These are phyloP conservation scores for Pisolithus tinctorius DNA, from an alignment of 768 basidiomycete species.

Conservation along the genomic window DNA sequence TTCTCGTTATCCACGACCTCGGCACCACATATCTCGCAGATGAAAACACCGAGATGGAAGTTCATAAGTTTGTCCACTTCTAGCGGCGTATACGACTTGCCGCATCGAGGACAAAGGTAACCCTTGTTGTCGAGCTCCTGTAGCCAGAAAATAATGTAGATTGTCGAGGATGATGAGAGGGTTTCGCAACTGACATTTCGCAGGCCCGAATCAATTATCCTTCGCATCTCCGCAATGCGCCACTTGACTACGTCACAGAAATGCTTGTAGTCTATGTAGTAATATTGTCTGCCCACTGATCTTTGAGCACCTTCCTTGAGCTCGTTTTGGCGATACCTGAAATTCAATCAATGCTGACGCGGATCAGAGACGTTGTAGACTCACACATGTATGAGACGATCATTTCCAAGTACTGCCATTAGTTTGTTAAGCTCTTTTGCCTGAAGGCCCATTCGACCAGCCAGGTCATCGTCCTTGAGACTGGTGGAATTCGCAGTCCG, in stretches of 20 bases:
- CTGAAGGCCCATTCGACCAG: slow-evolving; percentile 84
- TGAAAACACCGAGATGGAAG: slow-evolving; percentile 53
- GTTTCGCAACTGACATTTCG: slow-evolving; percentile 59
- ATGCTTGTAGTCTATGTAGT: slow-evolving; percentile 91
- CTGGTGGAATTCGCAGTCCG: slow-evolving; percentile 34
- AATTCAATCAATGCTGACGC: neutral
- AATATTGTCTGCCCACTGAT: slow-evolving; percentile 86
- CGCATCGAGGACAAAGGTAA: slow-evolving; percentile 91
- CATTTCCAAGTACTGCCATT: slow-evolving; percentile 73
- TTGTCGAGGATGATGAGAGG: neutral
- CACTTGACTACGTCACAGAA: slow-evolving; percentile 99
- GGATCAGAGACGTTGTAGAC: slow-evolving; percentile 20
- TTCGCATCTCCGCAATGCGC: slow-evolving; percentile 89
- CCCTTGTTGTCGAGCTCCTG: slow-evolving; percentile 97
- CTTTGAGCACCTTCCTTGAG: slow-evolving; percentile 86
- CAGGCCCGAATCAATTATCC: slow-evolving; percentile 81
- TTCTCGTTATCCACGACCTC: slow-evolving; percentile 92
- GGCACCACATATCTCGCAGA: slow-evolving; percentile 82
- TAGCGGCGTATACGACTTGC: slow-evolving; percentile 74
- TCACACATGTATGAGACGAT: slow-evolving; percentile 73
- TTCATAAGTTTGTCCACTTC: slow-evolving; percentile 85
- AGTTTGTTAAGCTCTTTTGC: slow-evolving; percentile 87
- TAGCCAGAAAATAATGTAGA: neutral
- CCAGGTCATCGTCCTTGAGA: slow-evolving; percentile 90
- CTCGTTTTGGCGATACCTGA: slow-evolving; percentile 85